Evolutionary conservation across 192 early-diverging fungal species (phyloP).

Genomic region (Geranomyces michiganensis): DNA sequence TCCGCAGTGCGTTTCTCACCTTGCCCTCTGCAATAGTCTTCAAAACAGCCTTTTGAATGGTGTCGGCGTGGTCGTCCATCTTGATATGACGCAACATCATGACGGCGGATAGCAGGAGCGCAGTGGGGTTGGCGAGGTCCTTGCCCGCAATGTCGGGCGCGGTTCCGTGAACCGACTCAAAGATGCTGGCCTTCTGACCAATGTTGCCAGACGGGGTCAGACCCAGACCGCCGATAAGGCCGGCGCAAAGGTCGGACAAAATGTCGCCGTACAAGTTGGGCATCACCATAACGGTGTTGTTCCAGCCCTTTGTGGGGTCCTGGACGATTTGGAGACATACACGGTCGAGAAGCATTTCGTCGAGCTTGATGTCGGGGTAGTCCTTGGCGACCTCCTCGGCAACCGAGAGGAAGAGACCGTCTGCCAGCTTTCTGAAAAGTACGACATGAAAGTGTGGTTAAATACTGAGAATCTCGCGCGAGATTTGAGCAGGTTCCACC

Average conservation of each 20-base stretch:
- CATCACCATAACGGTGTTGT: slow-evolving; percentile 98
- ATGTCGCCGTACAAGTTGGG: slow-evolving; percentile 99
- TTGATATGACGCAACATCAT: slow-evolving; percentile 99
- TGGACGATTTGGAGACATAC: slow-evolving; percentile 91
- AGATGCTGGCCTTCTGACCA: slow-evolving; percentile 96
- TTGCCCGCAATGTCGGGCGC: slow-evolving; percentile 98
- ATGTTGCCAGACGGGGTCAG: slow-evolving; percentile 99
- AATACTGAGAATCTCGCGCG: background rate
- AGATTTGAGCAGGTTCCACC: background rate
- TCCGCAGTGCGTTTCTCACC: slow-evolving; percentile 26
- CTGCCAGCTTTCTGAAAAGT: slow-evolving; percentile 77
- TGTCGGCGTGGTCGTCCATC: slow-evolving; percentile 75
- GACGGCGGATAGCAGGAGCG: slow-evolving; percentile 89
- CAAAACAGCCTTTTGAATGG: slow-evolving; percentile 90
- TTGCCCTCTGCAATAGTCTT: slow-evolving; percentile 93
- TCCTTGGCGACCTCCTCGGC: slow-evolving; percentile 89
- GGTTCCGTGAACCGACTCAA: slow-evolving; percentile 86
- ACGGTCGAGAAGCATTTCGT: slow-evolving; percentile 91
- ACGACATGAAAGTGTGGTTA: background rate
- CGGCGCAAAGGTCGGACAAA: slow-evolving; percentile 97
- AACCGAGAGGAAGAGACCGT: slow-evolving; percentile 94
- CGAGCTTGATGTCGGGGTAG: slow-evolving; percentile 90
- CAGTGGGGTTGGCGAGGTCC: slow-evolving; percentile 95
- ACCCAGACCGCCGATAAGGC: slow-evolving; percentile 97
- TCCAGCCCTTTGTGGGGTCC: slow-evolving; percentile 81